A percentile compares a stretch with the other conserved stretches of the same genome.
Conservation (phyloP, 2,329 filamentous ascomycete genomes). For the Claviceps maximensis region DNA sequence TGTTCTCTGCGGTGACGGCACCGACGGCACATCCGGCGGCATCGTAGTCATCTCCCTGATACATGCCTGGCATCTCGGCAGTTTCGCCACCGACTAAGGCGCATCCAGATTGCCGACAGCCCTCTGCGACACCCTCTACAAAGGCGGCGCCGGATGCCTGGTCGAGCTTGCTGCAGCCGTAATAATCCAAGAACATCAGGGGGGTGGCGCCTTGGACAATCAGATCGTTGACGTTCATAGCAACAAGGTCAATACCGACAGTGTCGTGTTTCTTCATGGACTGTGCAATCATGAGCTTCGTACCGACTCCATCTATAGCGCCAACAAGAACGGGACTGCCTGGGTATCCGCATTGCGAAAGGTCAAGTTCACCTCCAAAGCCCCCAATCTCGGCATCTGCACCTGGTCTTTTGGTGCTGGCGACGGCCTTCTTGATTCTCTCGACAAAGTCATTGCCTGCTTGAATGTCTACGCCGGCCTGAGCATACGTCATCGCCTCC, state of each 20-base stretch:
- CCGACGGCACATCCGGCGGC: conserved; percentile 84
- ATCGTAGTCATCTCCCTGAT: conserved; percentile 79
- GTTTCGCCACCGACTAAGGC: conserved; percentile 95
- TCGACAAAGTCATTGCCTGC: conserved; percentile 87
- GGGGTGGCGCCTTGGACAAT: conserved; percentile 92
- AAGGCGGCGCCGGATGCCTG: conserved; percentile 69
- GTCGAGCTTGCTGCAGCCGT: conserved; percentile 81
- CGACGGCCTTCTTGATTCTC: conserved; percentile 82
- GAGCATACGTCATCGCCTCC: conserved; percentile 70
- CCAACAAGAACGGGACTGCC: conserved; percentile 74
- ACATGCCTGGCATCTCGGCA: conserved; percentile 96
- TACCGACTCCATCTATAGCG: conserved; percentile 91
- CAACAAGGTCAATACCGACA: conserved; percentile 91
- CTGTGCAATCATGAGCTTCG: conserved; percentile 93
- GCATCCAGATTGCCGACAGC: conserved; percentile 74
- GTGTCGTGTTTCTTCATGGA: conserved; percentile 81
- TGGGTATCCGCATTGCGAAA: conserved; percentile 60
- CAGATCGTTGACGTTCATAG: conserved; percentile 98
- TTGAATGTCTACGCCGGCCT: conserved; percentile 87
- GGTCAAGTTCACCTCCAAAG: conserved; percentile 58
- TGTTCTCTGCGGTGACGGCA: conserved; percentile 54
- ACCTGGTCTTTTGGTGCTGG: conserved; percentile 69
- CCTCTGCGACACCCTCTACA: conserved; percentile 77
- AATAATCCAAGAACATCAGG: conserved; percentile 95
- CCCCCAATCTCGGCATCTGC: conserved; percentile 90